Conservation (phyloP, 768 basidiomycete species). For the Kwoniella sp. region DNA sequence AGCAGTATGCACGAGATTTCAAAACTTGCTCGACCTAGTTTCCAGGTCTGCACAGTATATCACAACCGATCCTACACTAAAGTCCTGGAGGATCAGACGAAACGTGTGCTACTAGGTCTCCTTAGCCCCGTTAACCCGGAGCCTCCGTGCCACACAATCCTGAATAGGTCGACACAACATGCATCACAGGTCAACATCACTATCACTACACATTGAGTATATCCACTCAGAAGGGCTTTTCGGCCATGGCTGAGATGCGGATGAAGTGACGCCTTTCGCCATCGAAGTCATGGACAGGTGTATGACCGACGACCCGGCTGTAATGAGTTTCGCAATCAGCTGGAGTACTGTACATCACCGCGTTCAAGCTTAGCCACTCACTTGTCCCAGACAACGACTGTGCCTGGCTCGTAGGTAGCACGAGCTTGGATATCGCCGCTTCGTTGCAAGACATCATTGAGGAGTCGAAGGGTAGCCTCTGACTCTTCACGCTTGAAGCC, state of each 20-base stretch:
- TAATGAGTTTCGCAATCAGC: conserved; percentile 43
- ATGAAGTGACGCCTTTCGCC: conserved; percentile 17
- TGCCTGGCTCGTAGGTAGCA: conserved; percentile 62
- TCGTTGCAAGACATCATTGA: conserved; percentile 26
- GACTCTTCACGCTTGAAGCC: conserved; percentile 35
- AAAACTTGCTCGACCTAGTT: too few relatives aligned
- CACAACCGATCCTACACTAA: too few relatives aligned
- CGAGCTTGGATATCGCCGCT: conserved; percentile 54
- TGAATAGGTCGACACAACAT: too few relatives aligned
- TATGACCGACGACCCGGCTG: conserved; percentile 11
- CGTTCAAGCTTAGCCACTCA: conserved; percentile 56
- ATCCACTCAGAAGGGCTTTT: conserved; percentile 5
- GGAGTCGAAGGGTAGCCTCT: conserved; percentile 17
- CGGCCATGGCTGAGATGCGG: conserved; percentile 16
- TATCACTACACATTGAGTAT: too few relatives aligned
- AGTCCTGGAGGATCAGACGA: too few relatives aligned
- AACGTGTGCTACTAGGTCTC: too few relatives aligned
- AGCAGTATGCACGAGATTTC: too few relatives aligned
- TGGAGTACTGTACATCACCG: conserved; percentile 58
- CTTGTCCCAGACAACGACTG: conserved; percentile 64
- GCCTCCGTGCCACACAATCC: too few relatives aligned
- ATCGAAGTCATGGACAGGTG: conserved; percentile 9
- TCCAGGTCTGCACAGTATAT: too few relatives aligned
- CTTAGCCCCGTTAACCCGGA: too few relatives aligned
- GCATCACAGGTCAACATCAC: background rate